Percentiles rank a stretch among this genome's conserved stretches.
These are phyloP conservation scores for Lactarius sanguifluus DNA, from an alignment of 768 basidiomycete genomes.

Conservation along the genomic window DNA sequence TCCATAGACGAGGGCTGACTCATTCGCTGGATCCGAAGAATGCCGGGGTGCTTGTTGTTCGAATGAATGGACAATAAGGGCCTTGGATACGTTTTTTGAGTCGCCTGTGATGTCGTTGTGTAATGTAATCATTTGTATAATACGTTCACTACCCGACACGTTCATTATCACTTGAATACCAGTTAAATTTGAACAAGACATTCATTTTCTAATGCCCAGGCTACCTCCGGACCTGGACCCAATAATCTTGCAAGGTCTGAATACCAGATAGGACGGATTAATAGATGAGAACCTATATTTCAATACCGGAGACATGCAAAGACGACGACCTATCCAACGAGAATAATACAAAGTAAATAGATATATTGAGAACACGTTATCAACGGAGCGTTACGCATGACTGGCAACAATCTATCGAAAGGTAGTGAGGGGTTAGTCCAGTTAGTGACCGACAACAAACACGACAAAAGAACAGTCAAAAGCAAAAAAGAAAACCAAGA, in stretches of 20 bases:
- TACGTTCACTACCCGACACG: no score
- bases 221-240: no score
- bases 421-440: neutral
- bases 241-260: no score
- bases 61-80: neutral
- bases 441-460: neutral
- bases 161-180: neutral
- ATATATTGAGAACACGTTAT: neutral
- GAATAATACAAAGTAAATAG: neutral
- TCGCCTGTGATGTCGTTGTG: neutral
- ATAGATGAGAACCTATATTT: neutral
- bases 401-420: neutral
- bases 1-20: constrained; percentile 1
- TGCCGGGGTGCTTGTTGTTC: constrained; percentile 18
- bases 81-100: neutral
- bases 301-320: neutral
- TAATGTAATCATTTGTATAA: neutral
- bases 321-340: neutral
- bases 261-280: no score
- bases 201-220: no score
- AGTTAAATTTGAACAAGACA: neutral
- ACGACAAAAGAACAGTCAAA: neutral
- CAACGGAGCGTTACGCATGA: neutral
- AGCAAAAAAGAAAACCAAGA: neutral
- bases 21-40: constrained; percentile 8